These are phyloP conservation scores for Wickerhamomyces silvicola DNA, from an alignment of 805 yeast species.

Conservation along the genomic window DNA sequence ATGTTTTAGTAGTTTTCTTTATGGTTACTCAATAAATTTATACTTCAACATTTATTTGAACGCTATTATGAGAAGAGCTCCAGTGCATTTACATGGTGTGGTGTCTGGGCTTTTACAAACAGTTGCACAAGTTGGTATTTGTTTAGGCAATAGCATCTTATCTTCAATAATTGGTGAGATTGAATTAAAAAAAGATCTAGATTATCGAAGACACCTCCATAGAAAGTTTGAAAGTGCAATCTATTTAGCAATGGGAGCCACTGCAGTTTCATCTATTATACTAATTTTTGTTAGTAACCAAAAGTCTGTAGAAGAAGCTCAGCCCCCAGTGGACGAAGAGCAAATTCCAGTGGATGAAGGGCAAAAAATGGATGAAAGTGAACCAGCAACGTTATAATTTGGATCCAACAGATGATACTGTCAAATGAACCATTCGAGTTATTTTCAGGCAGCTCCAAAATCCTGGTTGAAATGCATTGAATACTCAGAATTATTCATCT, in stretches of 20 bases:
- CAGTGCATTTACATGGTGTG: slow-evolving; percentile 32
- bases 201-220: slow-evolving; percentile 1
- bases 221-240: slow-evolving; percentile 5
- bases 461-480: too few species aligned
- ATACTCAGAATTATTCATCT: too few species aligned
- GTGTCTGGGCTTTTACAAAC: slow-evolving; percentile 33
- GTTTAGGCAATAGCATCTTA: slow-evolving; percentile 24
- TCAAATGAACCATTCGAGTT: too few species aligned
- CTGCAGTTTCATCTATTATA: slow-evolving; percentile 3
- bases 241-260: slow-evolving; percentile 6
- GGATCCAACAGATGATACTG: too few species aligned
- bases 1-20: slow-evolving; percentile 20
- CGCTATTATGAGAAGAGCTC: slow-evolving; percentile 27
- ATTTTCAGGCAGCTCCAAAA: too few species aligned
- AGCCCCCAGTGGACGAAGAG: too few species aligned
- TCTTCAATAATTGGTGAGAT: slow-evolving; percentile 24
- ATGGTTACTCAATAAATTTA: slow-evolving; percentile 24
- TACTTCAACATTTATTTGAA: slow-evolving; percentile 30
- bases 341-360: too few species aligned
- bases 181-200: not conserved
- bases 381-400: too few species aligned
- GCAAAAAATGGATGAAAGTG: too few species aligned
- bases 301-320: slow-evolving; percentile 6
- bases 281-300: slow-evolving; percentile 7
- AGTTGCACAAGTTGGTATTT: slow-evolving; percentile 27